Base-by-base conservation (phyloP, 1,284 basidiomycete species). In the Wolfiporia cocos region DNA sequence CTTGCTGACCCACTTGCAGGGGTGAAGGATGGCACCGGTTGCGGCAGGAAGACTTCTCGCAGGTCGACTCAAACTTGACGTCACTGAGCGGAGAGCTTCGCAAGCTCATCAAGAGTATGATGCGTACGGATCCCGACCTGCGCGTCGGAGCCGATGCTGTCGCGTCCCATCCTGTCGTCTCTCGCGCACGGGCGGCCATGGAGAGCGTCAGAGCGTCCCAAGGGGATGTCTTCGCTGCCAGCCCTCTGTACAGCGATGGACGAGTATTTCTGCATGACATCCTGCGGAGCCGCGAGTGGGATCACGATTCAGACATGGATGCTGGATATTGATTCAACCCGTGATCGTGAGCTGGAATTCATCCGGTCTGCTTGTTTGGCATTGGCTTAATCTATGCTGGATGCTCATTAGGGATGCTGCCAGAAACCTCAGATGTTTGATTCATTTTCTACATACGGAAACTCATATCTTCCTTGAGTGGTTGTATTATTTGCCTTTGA, bases 11-110 rank as follows among this genome's bases (percentile, higher is more conserved):
- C n/a, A 43, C 48, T 47, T 59, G 41, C 56, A 90, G 86, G 67
- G 86, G 87, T 23, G 91, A 91, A 50, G 78, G 87, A 1, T 99
- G 96, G 96, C 92, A 96, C 56, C 84, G 89, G 52, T 74, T 99
- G 32, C 85, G 96, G 38, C 80, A 80, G 45, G 89, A 96, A 64
- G 91, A 99, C 67, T 92, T 97, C 59, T 81, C 82, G 37, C 91
- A 94, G 57, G 84, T 97, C 41, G 86, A 93, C 59, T 70, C 81
- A n/a, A 77, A 86, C 15, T 35, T 49, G 7, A 52, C 49, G 14
- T 29, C 34, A 3, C 49, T 53, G 20, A 91, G 85, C 51, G 70
- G 74, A 1, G 80, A 85, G 51, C 67, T 97, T 37, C 69, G 83
- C 48, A 72, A 71, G 35, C 68, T 96, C 49, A 81, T 94, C 55